Evolutionary conservation across 345 rosid genomes (phyloP).

Genomic region (Arabis hirsuta): DNA sequence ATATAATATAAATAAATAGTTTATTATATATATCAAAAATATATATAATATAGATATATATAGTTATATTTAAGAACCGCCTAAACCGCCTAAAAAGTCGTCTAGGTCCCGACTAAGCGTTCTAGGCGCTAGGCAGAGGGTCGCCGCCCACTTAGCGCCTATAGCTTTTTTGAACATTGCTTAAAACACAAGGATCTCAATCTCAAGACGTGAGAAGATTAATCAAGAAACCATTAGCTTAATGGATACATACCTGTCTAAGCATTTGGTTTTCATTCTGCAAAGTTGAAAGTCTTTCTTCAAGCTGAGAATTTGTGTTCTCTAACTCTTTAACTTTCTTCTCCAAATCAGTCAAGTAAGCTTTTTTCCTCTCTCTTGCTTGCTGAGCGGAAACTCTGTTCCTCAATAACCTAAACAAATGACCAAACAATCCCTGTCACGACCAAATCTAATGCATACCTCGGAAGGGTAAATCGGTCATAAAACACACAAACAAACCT

Average conservation of each 20-base stretch:
- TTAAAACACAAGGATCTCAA: not conserved
- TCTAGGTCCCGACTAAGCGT: too few species aligned
- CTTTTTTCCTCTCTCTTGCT: conserved; percentile 96
- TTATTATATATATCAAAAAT: too few species aligned
- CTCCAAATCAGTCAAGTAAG: conserved; percentile 77
- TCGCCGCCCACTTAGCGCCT: too few species aligned
- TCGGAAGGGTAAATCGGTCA: not conserved
- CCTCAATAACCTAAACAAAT: conserved; percentile 70
- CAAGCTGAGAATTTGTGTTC: conserved; percentile 79
- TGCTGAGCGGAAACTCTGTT: conserved; percentile 98
- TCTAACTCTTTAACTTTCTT: conserved; percentile 73
- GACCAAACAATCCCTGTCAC: conserved; percentile 26
- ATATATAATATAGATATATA: too few species aligned
- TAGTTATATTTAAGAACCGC: too few species aligned
- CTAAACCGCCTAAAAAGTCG: too few species aligned
- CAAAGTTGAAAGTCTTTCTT: conserved; percentile 81
- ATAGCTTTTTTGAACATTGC: too few species aligned
- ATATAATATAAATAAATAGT: too few species aligned
- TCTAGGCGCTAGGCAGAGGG: too few species aligned
- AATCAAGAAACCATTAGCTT: not conserved
- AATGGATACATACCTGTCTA: conserved; percentile 62
- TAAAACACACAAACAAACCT: conserved; percentile 49
- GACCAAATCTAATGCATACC: not conserved
- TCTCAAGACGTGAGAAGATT: not conserved
- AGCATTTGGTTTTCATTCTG: conserved; percentile 97